Conservation (phyloP, 192 early-diverging fungal species). For the Rhizophagus prolifer region DNA sequence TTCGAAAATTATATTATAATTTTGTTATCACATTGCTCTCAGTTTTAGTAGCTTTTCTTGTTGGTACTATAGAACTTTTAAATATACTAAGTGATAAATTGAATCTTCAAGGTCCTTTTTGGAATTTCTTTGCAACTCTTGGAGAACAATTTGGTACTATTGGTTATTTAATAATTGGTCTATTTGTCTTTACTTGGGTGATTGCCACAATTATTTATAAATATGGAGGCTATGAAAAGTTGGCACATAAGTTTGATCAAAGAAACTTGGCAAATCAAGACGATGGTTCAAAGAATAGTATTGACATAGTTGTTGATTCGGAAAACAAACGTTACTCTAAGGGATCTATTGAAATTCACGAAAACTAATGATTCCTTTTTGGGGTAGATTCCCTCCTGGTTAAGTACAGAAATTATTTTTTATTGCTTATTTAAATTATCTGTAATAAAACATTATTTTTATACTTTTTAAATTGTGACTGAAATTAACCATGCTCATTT, state of each 20-base stretch:
- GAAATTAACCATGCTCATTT: too few species aligned
- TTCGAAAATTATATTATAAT: constrained; percentile 68
- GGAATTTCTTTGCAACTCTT: constrained; percentile 44
- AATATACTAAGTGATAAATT: constrained; percentile 48
- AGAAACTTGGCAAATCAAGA: background rate
- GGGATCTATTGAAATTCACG: too few species aligned
- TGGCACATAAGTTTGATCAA: constrained; percentile 34
- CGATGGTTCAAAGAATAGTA: too few species aligned
- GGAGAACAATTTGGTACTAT: constrained; percentile 52
- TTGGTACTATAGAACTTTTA: constrained; percentile 58
- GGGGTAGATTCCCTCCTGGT: too few species aligned
- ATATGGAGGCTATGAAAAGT: constrained; percentile 39
- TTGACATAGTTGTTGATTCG: too few species aligned
- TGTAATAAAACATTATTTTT: too few species aligned
- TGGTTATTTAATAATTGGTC: constrained; percentile 49
- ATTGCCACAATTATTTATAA: constrained; percentile 42
- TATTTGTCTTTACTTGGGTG: constrained; percentile 45
- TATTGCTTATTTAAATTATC: background rate
- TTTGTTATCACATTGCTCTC: constrained; percentile 61
- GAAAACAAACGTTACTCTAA: too few species aligned
- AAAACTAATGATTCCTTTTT: too few species aligned
- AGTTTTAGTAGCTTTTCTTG: constrained; percentile 56
- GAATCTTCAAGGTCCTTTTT: constrained; percentile 39
- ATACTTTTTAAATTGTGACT: too few species aligned
- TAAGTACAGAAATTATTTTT: background rate